Conservation (phyloP, 1,139 yeast species). For the Suhomyces chickasaworum region DNA sequence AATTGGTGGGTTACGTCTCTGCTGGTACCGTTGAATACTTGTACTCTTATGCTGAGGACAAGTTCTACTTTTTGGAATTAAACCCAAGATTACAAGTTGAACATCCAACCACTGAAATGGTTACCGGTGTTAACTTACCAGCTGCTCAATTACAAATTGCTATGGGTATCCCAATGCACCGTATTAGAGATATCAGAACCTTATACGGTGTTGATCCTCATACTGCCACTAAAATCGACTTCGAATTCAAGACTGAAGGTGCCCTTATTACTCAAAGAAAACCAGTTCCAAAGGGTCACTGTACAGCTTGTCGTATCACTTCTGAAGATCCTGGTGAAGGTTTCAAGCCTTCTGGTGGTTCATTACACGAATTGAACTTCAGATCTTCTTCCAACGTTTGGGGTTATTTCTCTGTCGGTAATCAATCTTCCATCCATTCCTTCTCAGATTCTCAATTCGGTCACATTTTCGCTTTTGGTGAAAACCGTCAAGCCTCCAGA, state of each 20-base stretch:
- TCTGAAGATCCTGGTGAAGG: conserved; percentile 99
- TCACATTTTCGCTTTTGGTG: conserved; percentile 98
- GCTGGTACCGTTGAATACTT: conserved; percentile 99
- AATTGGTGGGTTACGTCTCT: conserved; percentile 94
- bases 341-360: conserved; percentile 97
- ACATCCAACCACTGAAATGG: conserved; percentile 99
- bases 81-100: conserved; percentile 98
- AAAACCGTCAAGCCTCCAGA: conserved; percentile 95
- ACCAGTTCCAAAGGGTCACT: conserved; percentile 96
- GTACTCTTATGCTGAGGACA: conserved; percentile 90
- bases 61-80: conserved; percentile 91
- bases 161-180: conserved; percentile 97
- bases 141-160: conserved; percentile 98
- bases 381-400: conserved; percentile 96
- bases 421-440: conserved; percentile 95
- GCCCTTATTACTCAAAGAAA: conserved; percentile 80
- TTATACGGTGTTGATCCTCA: conserved; percentile 96
- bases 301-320: conserved; percentile 98
- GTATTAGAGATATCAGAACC: conserved; percentile 88
- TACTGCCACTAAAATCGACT: conserved; percentile 86
- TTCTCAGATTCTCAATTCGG: conserved; percentile 98
- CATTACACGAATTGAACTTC: conserved; percentile 92
- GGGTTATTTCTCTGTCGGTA: conserved; percentile 98
- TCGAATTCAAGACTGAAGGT: conserved; percentile 75
- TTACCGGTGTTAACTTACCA: conserved; percentile 94